Base-by-base conservation (phyloP, 768 basidiomycete species). In the Tylopilus cervinicoccineus region DNA sequence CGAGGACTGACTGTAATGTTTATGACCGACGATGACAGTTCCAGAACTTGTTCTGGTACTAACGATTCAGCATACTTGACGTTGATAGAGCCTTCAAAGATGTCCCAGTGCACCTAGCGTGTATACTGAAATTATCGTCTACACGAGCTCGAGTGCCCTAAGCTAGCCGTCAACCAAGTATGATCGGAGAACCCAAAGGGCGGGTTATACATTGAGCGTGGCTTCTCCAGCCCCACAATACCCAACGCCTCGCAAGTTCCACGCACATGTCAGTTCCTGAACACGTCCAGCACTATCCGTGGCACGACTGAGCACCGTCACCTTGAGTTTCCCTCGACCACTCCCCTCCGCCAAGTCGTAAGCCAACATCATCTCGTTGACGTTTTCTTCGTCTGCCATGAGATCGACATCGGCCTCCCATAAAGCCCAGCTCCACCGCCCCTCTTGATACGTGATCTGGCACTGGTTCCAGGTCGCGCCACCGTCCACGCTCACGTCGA, bases 351-450 rank as follows among this genome's bases (percentile, higher is more conserved):
- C 20, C 46, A 32, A 16, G 16, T 50, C 26, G 8, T 20, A 13
- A 17, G 37, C 45, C 37, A 40, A 20, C 9, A 41, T 16, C 39
- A 43, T 47, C 3, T 9, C 44, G 20, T 53, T 65, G 39, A 58
- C 54, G 4, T 55, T 59, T 38, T 57, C 58, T 23, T 57, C 55
- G 42, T 59, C 62, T 48, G 50, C 26, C 43, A 51, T 17, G 33
- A 69, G 63, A 7, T 66, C 61, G 13, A 88, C 12, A 40, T 72
- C 68, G 4, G 61, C 70, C 57, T 84, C 80, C 86, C 86, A 88
- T 19, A 86, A 60, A 5, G 80, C 77, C 86, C 86, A 88, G 57
- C 85, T 85, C 84, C 84, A 87, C 52, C 62, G 74, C 4, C 84
- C 83, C 29, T 77, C 68, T 45, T 78, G 80, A 52, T 85, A 84